Conservation (phyloP, 1,284 basidiomycete species). For the Ceratobasidium sp. region DNA sequence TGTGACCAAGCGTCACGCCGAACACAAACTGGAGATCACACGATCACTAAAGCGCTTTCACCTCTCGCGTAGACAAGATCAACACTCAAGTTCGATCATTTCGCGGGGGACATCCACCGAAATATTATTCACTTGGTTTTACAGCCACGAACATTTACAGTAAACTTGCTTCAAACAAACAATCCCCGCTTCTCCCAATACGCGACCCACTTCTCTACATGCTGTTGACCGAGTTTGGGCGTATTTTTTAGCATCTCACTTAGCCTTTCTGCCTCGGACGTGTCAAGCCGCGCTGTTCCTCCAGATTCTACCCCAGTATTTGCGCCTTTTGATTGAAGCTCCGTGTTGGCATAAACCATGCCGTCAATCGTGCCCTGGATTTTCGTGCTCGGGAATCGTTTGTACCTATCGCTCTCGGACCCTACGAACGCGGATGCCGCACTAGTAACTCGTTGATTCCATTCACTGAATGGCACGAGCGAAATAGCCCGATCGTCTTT, state of each 20-base stretch:
- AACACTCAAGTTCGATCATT: no score
- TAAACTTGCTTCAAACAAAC: not conserved
- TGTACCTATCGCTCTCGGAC: not conserved
- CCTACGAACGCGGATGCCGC: not conserved
- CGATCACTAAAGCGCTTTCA: no score
- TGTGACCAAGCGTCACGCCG: no score
- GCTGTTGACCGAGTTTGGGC: not conserved
- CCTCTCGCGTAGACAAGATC: no score
- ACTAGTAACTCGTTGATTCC: not conserved
- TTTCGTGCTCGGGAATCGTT: slow-evolving; percentile 21
- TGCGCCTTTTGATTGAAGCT: not conserved
- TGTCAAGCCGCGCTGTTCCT: not conserved
- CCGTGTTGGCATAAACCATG: not conserved
- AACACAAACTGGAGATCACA: no score
- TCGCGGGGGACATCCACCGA: no score
- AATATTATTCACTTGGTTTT: no score
- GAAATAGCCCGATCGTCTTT: not conserved
- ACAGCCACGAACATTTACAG: no score
- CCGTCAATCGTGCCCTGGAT: slow-evolving; percentile 4
- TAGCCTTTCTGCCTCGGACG: not conserved
- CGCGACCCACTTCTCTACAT: slow-evolving; percentile 27
- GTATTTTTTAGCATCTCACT: not conserved
- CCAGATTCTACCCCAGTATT: not conserved
- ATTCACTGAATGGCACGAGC: slow-evolving; percentile 4
- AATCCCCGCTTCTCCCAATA: slow-evolving; percentile 16